Percentiles rank a stretch among this genome's conserved stretches.
phyloP scores from a whole-genome alignment of 2,329 filamentous ascomycete genomes.

The Penicillium vulpinum region DNA sequence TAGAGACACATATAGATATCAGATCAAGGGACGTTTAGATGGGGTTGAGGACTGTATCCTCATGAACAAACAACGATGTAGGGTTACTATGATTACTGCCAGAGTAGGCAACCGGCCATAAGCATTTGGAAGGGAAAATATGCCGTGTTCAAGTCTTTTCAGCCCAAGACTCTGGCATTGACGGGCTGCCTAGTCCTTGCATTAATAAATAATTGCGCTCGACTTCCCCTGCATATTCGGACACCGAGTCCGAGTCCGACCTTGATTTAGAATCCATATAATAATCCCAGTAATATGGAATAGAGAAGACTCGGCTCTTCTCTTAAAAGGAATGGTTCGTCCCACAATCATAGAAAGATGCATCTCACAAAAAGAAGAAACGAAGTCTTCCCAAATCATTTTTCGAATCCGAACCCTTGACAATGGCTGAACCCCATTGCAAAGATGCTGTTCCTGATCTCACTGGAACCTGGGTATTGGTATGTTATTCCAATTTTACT shows the following conservation, averaged over 20 bases:
- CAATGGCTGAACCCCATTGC: slow-evolving; percentile 8
- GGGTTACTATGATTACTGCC: too few species aligned
- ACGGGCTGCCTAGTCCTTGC: background rate
- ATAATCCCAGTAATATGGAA: background rate
- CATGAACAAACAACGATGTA: background rate
- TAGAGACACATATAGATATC: background rate
- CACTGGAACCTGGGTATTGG: slow-evolving; percentile 17
- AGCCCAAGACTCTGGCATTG: background rate
- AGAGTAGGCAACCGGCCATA: background rate
- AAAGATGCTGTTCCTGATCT: slow-evolving; percentile 9
- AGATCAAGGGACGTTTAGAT: background rate
- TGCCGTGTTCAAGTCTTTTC: background rate
- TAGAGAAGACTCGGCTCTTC: background rate
- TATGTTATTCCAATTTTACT: background rate
- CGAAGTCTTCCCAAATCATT: background rate
- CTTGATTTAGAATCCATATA: background rate
- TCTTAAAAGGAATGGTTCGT: background rate
- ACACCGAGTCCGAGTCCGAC: slow-evolving; percentile 20
- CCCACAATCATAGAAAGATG: background rate
- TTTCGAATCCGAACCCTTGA: background rate
- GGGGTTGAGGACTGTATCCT: background rate
- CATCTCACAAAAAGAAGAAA: too few species aligned
- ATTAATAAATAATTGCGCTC: background rate
- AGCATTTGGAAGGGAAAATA: too few species aligned
- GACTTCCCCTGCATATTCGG: slow-evolving; percentile 5